Base-by-base conservation (phyloP, 164 flowering plant species). In the Stephania japonica region DNA sequence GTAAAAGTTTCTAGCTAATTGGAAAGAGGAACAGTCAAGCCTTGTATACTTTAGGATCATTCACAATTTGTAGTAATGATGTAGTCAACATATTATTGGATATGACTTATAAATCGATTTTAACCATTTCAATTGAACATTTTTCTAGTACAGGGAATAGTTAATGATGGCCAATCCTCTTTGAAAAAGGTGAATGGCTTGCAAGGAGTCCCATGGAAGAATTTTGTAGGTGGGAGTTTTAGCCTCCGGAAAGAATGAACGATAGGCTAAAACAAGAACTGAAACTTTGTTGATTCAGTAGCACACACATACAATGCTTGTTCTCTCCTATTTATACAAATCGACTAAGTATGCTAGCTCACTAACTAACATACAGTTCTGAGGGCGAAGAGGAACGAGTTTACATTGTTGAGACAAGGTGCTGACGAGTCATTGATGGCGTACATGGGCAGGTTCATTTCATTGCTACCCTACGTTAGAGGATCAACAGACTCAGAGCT, bases 161-260 rank as follows among this genome's bases (percentile, higher is more conserved):
- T 83, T 10, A 86, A 81, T 70, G 86, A 82, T 64, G 80, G 79
- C n/a, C 72, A 72, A 47, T 79, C 83, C 56, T 68, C 83, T 76
- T 71, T 75, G 50, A 83, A 83, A 70, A 84, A 85, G 73, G 83
- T 73, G 73, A 75, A 70, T 65, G 85, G 87, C 43, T 78, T 89
- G 76, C 88, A 87, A 80, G 97, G 94, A 71, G 80, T 87, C 56
- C 88, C 93, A 7, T 90, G 93, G 97, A 89, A 85, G 80, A 91
- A 87, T 84, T 89, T 91, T 78, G 80, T 86, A 1, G 80, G 73
- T 65, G 87, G 82, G 70, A 86, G 84, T 61, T 75, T 86, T 73
- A 73, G 69, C 73, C 77, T 82, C 49, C 80, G 80, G 72, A 79
- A 80, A 77, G 88, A 81, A n/a, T n/a, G n/a, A n/a, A n/a, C n/a